Conservation (phyloP, 2,329 filamentous ascomycete species). For the Talaromyces amestolkiae region DNA sequence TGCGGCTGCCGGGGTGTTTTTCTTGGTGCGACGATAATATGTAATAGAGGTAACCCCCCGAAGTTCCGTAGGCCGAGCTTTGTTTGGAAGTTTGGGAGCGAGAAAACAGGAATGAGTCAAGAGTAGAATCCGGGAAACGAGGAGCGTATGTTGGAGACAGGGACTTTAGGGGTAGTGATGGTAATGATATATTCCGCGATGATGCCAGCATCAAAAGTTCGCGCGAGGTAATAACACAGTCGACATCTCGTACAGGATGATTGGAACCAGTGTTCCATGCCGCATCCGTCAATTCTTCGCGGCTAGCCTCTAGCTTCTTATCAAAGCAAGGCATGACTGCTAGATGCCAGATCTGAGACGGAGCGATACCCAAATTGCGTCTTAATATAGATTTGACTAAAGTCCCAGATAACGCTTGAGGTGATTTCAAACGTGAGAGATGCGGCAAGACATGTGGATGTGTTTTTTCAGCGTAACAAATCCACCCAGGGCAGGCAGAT, state of each 20-base stretch:
- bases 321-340: slow-evolving; percentile 99
- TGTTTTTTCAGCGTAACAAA: slow-evolving; percentile 98
- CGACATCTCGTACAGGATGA: slow-evolving; percentile 72
- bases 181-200: slow-evolving; percentile 74
- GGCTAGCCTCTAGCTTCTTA: slow-evolving; percentile 95
- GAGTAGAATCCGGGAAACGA: slow-evolving; percentile 68
- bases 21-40: slow-evolving; percentile 73
- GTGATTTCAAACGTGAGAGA: slow-evolving; percentile 86
- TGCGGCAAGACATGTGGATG: slow-evolving; percentile 91
- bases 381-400: slow-evolving; percentile 84
- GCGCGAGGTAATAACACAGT: slow-evolving; percentile 96
- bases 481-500: slow-evolving; percentile 93
- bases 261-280: slow-evolving; percentile 59
- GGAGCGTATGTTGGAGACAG: slow-evolving; percentile 47
- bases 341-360: slow-evolving; percentile 86
- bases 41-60: slow-evolving; percentile 84
- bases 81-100: slow-evolving; percentile 38
- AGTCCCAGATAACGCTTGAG: slow-evolving; percentile 87
- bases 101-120: slow-evolving; percentile 75
- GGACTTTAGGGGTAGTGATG: slow-evolving; percentile 62
- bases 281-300: slow-evolving; percentile 82
- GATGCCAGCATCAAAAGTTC: slow-evolving; percentile 88
- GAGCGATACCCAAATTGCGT: slow-evolving; percentile 66
- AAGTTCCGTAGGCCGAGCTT: slow-evolving; percentile 66
- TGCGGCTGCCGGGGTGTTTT: slow-evolving; percentile 66